Base-by-base conservation (phyloP, 805 yeast genomes). In the Monosporozyma yasuniensis region DNA sequence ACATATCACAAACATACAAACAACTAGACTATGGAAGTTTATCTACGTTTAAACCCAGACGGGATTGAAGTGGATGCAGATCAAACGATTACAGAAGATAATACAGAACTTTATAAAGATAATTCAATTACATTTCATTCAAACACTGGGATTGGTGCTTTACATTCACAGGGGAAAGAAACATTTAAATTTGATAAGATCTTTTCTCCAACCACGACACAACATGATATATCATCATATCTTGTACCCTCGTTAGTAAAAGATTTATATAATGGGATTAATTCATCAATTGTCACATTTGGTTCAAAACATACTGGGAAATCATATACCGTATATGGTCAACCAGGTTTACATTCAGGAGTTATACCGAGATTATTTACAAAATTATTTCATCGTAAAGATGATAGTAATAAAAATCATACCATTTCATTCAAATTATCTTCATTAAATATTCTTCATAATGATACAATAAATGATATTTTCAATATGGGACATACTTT, bases 231-330 rank as follows among this genome's bases (percentile, higher is more conserved):
- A 6, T 42, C 45, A 2, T 39, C 44, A 1, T 48, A 37, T 9
- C 41, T 45, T 41, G 43, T 52, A 3, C 44, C 46, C 0, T 35
- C 32, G 23, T 16, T 46, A 19, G 44, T 50, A 8, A 23, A 34
- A 1, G 55, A 54, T 16, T 47, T 58, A 8, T 44, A 53, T 11
- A 32, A 50, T 7, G 97, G 97, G 0, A 83, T 81, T 60, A 85
- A 86, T 61, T 87, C 89, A 19, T 79, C 91, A 0, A 79, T 87
- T 0, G 66, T 86, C 35, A 86, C 90, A 0, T 87, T 84, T 64
- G 95, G 95, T 9, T 91, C 83, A 58, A 80, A 87, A 0, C 87
- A 88, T 0, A 74, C 88, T 1, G 93, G 93, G 6, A 85, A 85
- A 63, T 77, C 90, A 0, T 78, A 77, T 59, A 81, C 91, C 2